Evolutionary conservation across 306 rosid species (phyloP), one percentile per base, ranked within the genome.

Genomic region (Dalbergia cochinchinensis): DNA sequence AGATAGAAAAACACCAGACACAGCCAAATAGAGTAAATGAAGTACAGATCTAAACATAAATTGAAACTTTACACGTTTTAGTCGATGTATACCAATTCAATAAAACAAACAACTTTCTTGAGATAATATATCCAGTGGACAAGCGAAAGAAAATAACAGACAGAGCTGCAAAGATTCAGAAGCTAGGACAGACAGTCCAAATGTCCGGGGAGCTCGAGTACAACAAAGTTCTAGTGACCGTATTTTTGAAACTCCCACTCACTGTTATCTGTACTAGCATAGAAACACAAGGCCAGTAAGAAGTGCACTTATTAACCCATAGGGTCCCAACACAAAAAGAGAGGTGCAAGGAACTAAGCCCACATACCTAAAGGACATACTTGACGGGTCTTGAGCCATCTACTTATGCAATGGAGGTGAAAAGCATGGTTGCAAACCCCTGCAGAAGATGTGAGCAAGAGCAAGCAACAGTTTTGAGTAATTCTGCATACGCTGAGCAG

Each of bases 211-310:
- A 65, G 61, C 62, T 66, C 78, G 39, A 53, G 67, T 69, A 26
- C 51, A 19, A n/a, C 64, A 67, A 50, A 57, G 77, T 65, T 80
- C 88, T 89, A 94, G 92, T 94, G 98, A 42, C 97, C 98, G 12
- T 92, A 92, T 88, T 92, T 94, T 84, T 94, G 97, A 84, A 94
- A 94, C 86, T 94, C 97, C 98, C 97, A 92, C 78, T 94, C 94
- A 59, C 97, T 91, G 87, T 94, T 92, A 82, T 94, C 97, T 92
- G 94, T 67, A 42, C 26, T 47, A 44, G 51, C 47, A 73, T 58
- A 55, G 50, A 69, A 70, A 59, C 13, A 60, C 19, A 41, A 76
- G 54, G 69, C 16, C 47, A 41, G 34, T 66, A 5, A 83, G 86
- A 39, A 58, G 53, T 64, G 39, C 69, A 71, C 22, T 60, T 37